Percentiles rank a stretch among this genome's conserved stretches.
phyloP scores from a whole-genome alignment of 306 rosid species.

The Dryas octopetala region DNA sequence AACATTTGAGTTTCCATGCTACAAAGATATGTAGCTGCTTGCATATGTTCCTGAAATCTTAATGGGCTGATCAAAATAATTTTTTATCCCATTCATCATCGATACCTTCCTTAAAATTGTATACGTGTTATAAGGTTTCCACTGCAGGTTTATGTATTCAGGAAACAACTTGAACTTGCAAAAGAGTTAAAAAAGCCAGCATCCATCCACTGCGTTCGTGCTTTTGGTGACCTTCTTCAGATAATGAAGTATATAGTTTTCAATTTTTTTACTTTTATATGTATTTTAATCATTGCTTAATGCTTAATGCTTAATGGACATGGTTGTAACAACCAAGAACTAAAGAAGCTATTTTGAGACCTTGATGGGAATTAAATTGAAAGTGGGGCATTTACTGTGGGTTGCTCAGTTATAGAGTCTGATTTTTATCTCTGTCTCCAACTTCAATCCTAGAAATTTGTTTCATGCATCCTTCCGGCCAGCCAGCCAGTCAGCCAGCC shows the following conservation, averaged over 20 bases:
- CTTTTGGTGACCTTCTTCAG: slow-evolving; percentile 83
- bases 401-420: background rate
- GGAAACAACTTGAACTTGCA: slow-evolving; percentile 81
- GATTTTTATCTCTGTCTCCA: background rate
- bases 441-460: background rate
- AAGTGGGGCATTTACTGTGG: background rate
- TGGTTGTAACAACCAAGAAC: background rate
- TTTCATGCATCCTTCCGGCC: background rate
- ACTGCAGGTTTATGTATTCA: slow-evolving; percentile 67
- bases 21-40: background rate
- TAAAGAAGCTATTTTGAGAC: background rate
- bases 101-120: background rate
- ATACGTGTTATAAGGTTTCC: slow-evolving; percentile 13
- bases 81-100: background rate
- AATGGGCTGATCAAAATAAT: background rate
- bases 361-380: background rate
- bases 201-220: slow-evolving; percentile 84
- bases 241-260: slow-evolving; percentile 62
- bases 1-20: background rate
- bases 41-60: background rate
- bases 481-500: background rate
- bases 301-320: background rate
- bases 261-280: background rate
- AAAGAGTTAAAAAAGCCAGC: slow-evolving; percentile 73
- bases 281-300: background rate